Percentiles rank a stretch among this genome's conserved stretches.
Conservation (phyloP, 192 early-diverging fungal species). For the Physocladia obscura region DNA sequence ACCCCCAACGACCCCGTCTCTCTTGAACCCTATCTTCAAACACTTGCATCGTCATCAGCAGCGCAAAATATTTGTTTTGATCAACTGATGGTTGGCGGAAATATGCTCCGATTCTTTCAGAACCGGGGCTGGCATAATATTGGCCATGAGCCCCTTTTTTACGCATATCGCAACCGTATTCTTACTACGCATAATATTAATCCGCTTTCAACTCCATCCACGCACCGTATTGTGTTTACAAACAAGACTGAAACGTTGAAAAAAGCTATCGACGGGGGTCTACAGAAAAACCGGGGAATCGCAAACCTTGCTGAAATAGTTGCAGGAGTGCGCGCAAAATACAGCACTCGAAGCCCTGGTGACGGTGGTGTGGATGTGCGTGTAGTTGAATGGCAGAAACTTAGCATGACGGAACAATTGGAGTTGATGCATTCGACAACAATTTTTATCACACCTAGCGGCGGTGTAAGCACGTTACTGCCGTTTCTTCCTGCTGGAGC, state of each 20-base stretch:
- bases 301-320: slow-evolving; percentile 24
- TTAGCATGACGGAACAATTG: slow-evolving; percentile 30
- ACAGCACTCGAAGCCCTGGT: slow-evolving; percentile 12
- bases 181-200: slow-evolving; percentile 21
- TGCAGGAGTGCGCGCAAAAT: background rate
- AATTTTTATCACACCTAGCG: slow-evolving; percentile 34
- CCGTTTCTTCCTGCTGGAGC: slow-evolving; percentile 36
- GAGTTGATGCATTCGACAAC: slow-evolving; percentile 25
- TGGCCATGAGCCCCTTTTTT: slow-evolving; percentile 37
- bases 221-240: slow-evolving; percentile 37
- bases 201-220: background rate
- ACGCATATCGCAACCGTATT: slow-evolving; percentile 21
- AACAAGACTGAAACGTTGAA: slow-evolving; percentile 31
- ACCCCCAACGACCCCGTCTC: slow-evolving; percentile 8
- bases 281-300: slow-evolving; percentile 25
- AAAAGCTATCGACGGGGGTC: slow-evolving; percentile 10
- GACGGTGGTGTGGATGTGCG: background rate
- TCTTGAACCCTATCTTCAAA: slow-evolving; percentile 9
- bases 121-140: slow-evolving; percentile 18
- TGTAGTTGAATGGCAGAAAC: slow-evolving; percentile 28
- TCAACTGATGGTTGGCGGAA: slow-evolving; percentile 28
- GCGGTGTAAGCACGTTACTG: slow-evolving; percentile 34
- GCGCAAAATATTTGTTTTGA: slow-evolving; percentile 27
- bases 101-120: slow-evolving; percentile 27
- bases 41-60: no score